A percentile compares a stretch with the other conserved stretches of the same genome.
These are phyloP conservation scores for Cytospora paraplurivora DNA, from an alignment of 2,329 filamentous ascomycete genomes.

Conservation along the genomic window DNA sequence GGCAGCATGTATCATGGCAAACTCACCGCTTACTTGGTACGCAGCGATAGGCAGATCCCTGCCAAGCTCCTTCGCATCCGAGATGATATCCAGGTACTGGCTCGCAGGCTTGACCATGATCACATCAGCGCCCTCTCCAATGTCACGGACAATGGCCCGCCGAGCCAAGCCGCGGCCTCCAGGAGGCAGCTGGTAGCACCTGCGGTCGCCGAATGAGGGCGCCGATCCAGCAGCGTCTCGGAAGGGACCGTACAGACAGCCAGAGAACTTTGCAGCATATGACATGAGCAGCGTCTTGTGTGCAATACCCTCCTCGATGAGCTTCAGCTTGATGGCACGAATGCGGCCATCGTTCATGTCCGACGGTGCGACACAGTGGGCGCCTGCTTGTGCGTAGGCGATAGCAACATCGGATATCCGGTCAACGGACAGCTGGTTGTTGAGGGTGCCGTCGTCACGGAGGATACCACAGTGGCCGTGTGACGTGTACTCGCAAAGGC, in stretches of 20 bases:
- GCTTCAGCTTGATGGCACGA: slow-evolving; percentile 94
- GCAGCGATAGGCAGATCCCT: slow-evolving; percentile 90
- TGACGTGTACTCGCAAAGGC: slow-evolving; percentile 97
- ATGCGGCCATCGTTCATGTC: slow-evolving; percentile 99
- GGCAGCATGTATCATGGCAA: slow-evolving; percentile 94
- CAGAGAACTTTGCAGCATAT: slow-evolving; percentile 96
- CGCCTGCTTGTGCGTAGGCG: slow-evolving; percentile 91
- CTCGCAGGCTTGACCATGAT: slow-evolving; percentile 99
- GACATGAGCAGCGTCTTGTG: slow-evolving; percentile 95
- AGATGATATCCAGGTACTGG: slow-evolving; percentile 96
- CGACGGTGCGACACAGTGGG: slow-evolving; percentile 93
- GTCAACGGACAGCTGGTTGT: slow-evolving; percentile 92
- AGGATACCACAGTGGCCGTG: slow-evolving; percentile 98
- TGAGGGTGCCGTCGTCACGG: slow-evolving; percentile 86
- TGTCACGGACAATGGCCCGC: slow-evolving; percentile 86
- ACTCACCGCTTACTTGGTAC: slow-evolving; percentile 97
- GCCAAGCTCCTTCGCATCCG: slow-evolving; percentile 92
- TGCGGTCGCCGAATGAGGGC: slow-evolving; percentile 90
- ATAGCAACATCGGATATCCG: slow-evolving; percentile 97
- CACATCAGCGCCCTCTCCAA: slow-evolving; percentile 91
- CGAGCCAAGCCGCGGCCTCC: slow-evolving; percentile 89
- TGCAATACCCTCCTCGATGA: slow-evolving; percentile 91
- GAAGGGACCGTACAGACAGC: slow-evolving; percentile 95
- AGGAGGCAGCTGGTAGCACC: slow-evolving; percentile 95
- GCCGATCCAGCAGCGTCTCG: slow-evolving; percentile 90